Evolutionary conservation across 805 yeast genomes (phyloP).

Genomic region (Teunomyces barrocoloradensis): DNA sequence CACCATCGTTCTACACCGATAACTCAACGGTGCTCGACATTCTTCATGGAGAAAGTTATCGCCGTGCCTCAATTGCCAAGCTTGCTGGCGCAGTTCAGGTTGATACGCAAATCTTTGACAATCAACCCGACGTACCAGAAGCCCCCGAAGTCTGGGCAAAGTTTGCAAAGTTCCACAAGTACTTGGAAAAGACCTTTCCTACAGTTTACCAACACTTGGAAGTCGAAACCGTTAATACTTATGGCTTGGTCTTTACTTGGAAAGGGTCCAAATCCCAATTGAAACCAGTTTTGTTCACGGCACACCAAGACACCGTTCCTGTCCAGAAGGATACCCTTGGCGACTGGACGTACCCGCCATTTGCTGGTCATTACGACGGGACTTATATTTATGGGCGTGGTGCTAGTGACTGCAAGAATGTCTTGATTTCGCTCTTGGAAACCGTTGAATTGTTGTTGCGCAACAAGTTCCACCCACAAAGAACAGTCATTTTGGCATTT

Average conservation of each 20-base stretch:
- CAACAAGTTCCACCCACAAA: conserved; percentile 54
- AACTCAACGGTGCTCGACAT: conserved; percentile 30
- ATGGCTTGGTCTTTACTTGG: conserved; percentile 64
- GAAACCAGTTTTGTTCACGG: conserved; percentile 67
- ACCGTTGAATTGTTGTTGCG: conserved; percentile 49
- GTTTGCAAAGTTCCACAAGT: conserved; percentile 46
- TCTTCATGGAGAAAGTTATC: conserved; percentile 23
- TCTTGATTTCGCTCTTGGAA: conserved; percentile 64
- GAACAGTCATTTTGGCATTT: conserved; percentile 62
- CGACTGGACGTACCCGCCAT: conserved; percentile 70
- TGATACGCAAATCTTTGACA: conserved; percentile 63
- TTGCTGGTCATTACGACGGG: conserved; percentile 60
- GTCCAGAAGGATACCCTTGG: conserved; percentile 54
- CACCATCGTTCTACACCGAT: conserved; percentile 27
- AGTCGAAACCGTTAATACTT: conserved; percentile 55
- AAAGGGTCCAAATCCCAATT: conserved; percentile 52
- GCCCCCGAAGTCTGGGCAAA: conserved; percentile 49
- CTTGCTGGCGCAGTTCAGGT: conserved; percentile 60
- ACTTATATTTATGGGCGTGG: conserved; percentile 74
- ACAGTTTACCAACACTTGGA: conserved; percentile 45
- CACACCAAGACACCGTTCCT: conserved; percentile 84
- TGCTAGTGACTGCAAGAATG: conserved; percentile 69
- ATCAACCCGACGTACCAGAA: conserved; percentile 46
- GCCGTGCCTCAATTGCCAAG: conserved; percentile 37
- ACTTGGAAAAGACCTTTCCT: conserved; percentile 56